Base-by-base conservation (phyloP, 768 basidiomycete genomes). In the Leucosporidium yakuticum region DNA sequence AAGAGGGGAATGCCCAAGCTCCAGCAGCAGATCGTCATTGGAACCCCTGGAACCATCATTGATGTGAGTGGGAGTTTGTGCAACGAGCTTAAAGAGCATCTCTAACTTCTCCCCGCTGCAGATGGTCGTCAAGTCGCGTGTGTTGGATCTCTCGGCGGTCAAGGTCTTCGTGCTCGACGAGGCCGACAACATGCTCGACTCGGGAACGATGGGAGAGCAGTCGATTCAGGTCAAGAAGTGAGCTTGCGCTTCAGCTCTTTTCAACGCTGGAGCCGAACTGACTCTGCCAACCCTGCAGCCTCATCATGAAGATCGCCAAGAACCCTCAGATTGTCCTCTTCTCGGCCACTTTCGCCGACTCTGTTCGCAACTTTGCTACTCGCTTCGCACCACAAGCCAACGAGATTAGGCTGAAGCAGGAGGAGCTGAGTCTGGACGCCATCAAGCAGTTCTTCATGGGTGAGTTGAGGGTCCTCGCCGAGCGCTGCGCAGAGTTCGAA, bases 111-210 rank as follows among this genome's bases (percentile, higher is more conserved):
- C 12, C 2, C 23, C 7, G 11, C 7, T 19, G 29, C 60, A 76
- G 76, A 75, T 76, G 69, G 68, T 71, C 17, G 64, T 67, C 19
- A 67, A 68, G 44, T 63, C 64, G 25, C 56, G 74, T 1, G 70
- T 72, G 17, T 76, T 98, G 66, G 90, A 98, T 76, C 81, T 87
- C 21, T 84, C 83, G 58, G 82, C 87, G 36, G 84, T 99, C 78
- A 91, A 90, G 76, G 90, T 95, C 4, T 91, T 98, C 65, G 95
- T 98, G 5, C 82, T 98, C 12, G 96, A 99, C 76, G 96, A 99
- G 80, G 96, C 96, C 49, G 96, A 99, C 80, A 96, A 97, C 80
- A 98, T 98, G 95, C 82, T 99, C 74, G 93, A 94, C 77, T 87
- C 91, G 76, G 89, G 90, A 25, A 77, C 79, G 25, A 81, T 98